A percentile compares a stretch with the other conserved stretches of the same genome.
Evolutionary conservation across 352 stramenopile species (phyloP).

Genomic region (Phytopythium mirpurense): DNA sequence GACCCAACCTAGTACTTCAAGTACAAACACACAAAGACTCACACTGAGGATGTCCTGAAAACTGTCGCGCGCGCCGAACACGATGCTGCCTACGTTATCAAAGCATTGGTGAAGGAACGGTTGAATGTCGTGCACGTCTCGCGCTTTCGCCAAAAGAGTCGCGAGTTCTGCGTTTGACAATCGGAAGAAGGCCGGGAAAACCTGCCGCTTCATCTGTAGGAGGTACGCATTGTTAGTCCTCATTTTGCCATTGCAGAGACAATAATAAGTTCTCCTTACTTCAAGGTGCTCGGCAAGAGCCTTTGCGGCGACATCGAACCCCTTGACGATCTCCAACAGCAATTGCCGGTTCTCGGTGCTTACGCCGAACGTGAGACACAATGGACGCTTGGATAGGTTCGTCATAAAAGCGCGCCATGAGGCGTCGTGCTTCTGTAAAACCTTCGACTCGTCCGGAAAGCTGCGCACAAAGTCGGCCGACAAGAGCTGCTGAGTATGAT

Average conservation of each 20-base stretch:
- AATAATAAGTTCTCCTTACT: too few species aligned
- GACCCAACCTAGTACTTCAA: too few species aligned
- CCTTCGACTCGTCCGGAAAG: constrained; percentile 55
- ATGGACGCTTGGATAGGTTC: constrained; percentile 32
- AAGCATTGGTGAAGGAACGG: constrained; percentile 62
- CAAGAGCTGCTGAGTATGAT: constrained; percentile 53
- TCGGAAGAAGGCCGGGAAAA: constrained; percentile 58
- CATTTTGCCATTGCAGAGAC: too few species aligned
- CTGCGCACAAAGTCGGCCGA: constrained; percentile 55
- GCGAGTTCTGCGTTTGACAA: constrained; percentile 59
- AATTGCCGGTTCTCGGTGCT: constrained; percentile 38
- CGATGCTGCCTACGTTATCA: constrained; percentile 56
- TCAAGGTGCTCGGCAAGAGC: constrained; percentile 53
- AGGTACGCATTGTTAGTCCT: not conserved
- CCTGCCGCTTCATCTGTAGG: constrained; percentile 47
- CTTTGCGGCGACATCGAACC: constrained; percentile 46
- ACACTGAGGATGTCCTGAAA: constrained; percentile 61
- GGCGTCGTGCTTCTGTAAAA: constrained; percentile 43
- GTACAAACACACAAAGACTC: not conserved
- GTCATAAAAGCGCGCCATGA: constrained; percentile 50
- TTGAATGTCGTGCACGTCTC: constrained; percentile 44
- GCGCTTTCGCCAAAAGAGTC: constrained; percentile 36
- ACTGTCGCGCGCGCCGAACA: constrained; percentile 46
- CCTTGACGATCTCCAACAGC: constrained; percentile 35
- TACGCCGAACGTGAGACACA: constrained; percentile 52